phyloP scores from a whole-genome alignment of 495 filamentous ascomycete genomes.

The Endocarpon pusillum region DNA sequence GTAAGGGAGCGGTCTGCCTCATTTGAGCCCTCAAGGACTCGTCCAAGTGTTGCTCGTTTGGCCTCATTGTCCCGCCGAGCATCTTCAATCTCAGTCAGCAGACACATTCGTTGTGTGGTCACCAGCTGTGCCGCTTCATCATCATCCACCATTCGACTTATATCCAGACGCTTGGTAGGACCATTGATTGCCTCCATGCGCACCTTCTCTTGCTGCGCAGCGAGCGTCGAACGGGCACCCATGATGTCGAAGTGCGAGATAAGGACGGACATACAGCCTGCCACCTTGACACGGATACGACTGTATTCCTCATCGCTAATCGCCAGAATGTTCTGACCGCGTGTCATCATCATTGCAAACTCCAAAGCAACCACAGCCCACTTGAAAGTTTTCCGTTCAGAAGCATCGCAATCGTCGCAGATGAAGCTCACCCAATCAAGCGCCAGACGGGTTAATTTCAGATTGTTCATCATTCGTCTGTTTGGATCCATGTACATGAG shows the following conservation, averaged over 20 bases:
- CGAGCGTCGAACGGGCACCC: constrained; percentile 82
- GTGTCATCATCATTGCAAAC: constrained; percentile 93
- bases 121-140: constrained; percentile 63
- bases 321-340: constrained; percentile 73
- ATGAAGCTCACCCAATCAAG: constrained; percentile 97
- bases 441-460: constrained; percentile 79
- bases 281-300: constrained; percentile 66
- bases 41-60: constrained; percentile 77
- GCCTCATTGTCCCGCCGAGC: constrained; percentile 57
- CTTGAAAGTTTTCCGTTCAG: constrained; percentile 89
- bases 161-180: constrained; percentile 56
- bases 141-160: constrained; percentile 63
- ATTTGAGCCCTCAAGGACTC: constrained; percentile 83
- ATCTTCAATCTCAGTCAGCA: constrained; percentile 61
- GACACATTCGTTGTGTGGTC: constrained; percentile 50
- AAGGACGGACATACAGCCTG: constrained; percentile 91
- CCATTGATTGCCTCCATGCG: constrained; percentile 55
- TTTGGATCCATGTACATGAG: constrained; percentile 87
- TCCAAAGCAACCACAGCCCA: constrained; percentile 93
- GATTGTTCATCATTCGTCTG: constrained; percentile 84
- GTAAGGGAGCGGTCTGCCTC: constrained; percentile 91
- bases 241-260: constrained; percentile 99
- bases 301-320: constrained; percentile 78
- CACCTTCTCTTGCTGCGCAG: constrained; percentile 79
- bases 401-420: constrained; percentile 87